Conservation (phyloP, 2,329 filamentous ascomycete genomes). For the Chrysosporium keratinophilum region DNA sequence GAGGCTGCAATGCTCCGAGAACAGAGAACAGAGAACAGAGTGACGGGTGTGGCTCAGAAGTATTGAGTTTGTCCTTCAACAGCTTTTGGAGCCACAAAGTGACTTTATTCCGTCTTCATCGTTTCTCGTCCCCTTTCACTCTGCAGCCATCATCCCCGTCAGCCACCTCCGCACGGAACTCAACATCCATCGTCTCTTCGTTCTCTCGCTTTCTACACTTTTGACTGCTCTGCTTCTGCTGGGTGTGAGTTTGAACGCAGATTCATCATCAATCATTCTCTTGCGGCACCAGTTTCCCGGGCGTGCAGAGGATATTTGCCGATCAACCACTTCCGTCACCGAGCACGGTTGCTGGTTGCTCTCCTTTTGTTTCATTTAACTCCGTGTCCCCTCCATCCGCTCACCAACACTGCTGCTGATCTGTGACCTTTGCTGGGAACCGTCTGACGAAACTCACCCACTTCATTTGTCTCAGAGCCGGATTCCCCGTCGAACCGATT, state of each 20-base stretch:
- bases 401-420: not conserved
- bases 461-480: conserved; percentile 6
- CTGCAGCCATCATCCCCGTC: too few species aligned
- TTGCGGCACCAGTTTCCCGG: not conserved
- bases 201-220: not conserved
- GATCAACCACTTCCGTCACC: not conserved
- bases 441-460: conserved; percentile 8
- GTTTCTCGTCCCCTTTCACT: not conserved
- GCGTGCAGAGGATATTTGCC: too few species aligned
- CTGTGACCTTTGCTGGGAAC: not conserved
- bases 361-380: conserved; percentile 9
- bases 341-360: not conserved
- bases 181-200: too few species aligned
- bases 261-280: too few species aligned
- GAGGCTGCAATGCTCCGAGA: too few species aligned
- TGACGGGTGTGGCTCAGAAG: too few species aligned
- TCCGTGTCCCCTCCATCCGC: not conserved
- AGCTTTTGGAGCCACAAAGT: too few species aligned
- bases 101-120: not conserved
- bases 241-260: too few species aligned
- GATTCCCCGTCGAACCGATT: not conserved
- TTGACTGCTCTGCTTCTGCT: not conserved
- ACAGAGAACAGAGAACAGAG: too few species aligned
- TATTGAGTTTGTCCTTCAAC: too few species aligned
- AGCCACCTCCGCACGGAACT: too few species aligned